A percentile compares a stretch with the other conserved stretches of the same genome.
Conservation (phyloP, 2,329 filamentous ascomycete species). For the Fusarium bulbicola region DNA sequence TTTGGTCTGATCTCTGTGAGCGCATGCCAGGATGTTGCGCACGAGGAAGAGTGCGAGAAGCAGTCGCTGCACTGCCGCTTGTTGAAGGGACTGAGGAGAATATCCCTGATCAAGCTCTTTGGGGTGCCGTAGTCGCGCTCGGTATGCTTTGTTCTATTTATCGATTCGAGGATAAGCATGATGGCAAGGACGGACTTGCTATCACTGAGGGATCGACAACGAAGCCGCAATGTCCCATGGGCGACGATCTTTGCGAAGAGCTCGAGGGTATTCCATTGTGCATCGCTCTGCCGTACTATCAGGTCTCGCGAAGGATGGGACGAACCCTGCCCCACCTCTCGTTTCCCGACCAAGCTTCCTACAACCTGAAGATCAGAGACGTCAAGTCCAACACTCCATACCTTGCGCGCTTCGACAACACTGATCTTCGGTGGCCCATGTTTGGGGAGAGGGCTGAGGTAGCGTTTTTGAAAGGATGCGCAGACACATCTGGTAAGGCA, state of each 20-base stretch:
- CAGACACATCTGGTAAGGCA: slow-evolving; percentile 50
- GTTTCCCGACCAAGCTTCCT: slow-evolving; percentile 63
- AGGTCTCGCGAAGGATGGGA: slow-evolving; percentile 61
- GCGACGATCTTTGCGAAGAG: slow-evolving; percentile 62
- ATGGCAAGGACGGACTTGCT: slow-evolving; percentile 60
- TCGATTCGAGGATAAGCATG: slow-evolving; percentile 61
- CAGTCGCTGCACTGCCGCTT: slow-evolving; percentile 57
- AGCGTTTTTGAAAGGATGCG: slow-evolving; percentile 60
- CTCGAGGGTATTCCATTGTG: slow-evolving; percentile 58
- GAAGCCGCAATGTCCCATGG: slow-evolving; percentile 53
- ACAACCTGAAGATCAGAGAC: slow-evolving; percentile 61
- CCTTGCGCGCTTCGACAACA: slow-evolving; percentile 61
- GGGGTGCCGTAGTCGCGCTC: slow-evolving; percentile 61
- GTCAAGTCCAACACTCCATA: slow-evolving; percentile 60
- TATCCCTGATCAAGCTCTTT: slow-evolving; percentile 61
- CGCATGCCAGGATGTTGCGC: slow-evolving; percentile 62
- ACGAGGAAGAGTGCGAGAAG: slow-evolving; percentile 60
- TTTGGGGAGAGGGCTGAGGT: slow-evolving; percentile 62
- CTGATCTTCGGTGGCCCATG: slow-evolving; percentile 62
- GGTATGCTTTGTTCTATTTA: slow-evolving; percentile 65
- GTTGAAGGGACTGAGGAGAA: slow-evolving; percentile 59
- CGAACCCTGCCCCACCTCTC: slow-evolving; percentile 61
- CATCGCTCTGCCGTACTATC: slow-evolving; percentile 60
- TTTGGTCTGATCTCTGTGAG: slow-evolving; percentile 64
- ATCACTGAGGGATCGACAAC: slow-evolving; percentile 40